These are phyloP conservation scores for Urochloa ruziziensis DNA, from an alignment of 176 grass and related monocot species.

Conservation along the genomic window DNA sequence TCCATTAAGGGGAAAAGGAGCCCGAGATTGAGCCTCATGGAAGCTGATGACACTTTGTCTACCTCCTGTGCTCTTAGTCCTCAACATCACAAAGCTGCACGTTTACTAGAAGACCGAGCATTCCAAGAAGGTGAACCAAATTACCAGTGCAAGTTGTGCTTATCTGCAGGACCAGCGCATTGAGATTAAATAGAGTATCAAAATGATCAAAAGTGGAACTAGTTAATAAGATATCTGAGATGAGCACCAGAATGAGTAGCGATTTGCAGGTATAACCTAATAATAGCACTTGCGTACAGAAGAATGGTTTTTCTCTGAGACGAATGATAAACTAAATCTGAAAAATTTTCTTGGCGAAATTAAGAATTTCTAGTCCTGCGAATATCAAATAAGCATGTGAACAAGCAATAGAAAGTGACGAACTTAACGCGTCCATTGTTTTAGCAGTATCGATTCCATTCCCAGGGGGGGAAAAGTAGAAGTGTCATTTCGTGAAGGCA, in stretches of 20 bases:
- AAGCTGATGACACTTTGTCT: constrained; percentile 7
- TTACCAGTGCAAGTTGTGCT: neutral
- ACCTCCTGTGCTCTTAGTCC: constrained; percentile 9
- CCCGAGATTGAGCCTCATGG: constrained; percentile 47
- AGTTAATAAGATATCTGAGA: neutral
- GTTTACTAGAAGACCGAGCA: neutral
- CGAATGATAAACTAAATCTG: neutral
- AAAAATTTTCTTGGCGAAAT: neutral
- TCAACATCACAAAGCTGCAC: constrained; percentile 40
- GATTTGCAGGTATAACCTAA: neutral
- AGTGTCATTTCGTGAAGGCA: neutral
- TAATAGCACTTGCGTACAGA: neutral
- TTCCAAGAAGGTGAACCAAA: neutral
- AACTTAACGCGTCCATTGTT: neutral
- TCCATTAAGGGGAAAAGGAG: constrained; percentile 27
- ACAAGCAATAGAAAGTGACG: neutral
- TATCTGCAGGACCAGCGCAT: constrained; percentile 6
- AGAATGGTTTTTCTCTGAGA: neutral
- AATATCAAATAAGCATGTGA: neutral
- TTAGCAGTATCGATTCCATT: neutral
- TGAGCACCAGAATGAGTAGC: neutral
- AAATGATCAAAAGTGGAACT: neutral
- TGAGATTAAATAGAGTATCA: neutral
- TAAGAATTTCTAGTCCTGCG: neutral
- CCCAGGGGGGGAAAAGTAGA: neutral